Evolutionary conservation across 345 rosid species (phyloP).

Genomic region (Conringia planisiliqua): DNA sequence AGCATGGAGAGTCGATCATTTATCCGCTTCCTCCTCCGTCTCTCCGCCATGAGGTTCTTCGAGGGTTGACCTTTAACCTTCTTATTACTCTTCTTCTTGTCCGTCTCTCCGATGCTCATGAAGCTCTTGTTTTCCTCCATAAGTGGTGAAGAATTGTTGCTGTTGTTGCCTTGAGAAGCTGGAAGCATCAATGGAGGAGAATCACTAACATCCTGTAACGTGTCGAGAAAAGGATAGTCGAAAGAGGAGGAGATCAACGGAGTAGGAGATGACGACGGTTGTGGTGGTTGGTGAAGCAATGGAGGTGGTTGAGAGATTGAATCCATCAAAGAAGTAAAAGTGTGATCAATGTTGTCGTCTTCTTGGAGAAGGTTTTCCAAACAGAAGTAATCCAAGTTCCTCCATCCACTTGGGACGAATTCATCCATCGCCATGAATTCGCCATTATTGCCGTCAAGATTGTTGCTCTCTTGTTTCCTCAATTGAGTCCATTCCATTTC

Average conservation of each 20-base stretch:
- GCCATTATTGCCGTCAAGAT: neutral
- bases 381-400: conserved; percentile 45
- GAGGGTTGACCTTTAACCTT: conserved; percentile 83
- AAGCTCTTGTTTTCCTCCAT: conserved; percentile 39
- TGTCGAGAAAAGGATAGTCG: conserved; percentile 43
- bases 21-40: conserved; percentile 77
- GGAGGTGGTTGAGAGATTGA: conserved; percentile 37
- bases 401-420: conserved; percentile 36
- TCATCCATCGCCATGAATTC: conserved; percentile 15
- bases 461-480: conserved; percentile 5
- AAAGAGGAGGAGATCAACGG: conserved; percentile 25
- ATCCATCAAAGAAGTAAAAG: conserved; percentile 31
- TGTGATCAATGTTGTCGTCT: conserved; percentile 8
- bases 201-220: conserved; percentile 35
- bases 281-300: conserved; percentile 37
- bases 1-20: conserved; percentile 84
- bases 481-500: neutral
- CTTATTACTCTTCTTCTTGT: conserved; percentile 41
- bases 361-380: conserved; percentile 28
- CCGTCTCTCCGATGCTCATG: conserved; percentile 27
- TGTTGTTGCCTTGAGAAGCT: conserved; percentile 17
- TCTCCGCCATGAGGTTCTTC: conserved; percentile 85
- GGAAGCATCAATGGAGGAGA: conserved; percentile 25
- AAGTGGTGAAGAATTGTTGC: conserved; percentile 29
- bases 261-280: conserved; percentile 25